Evolutionary conservation across 306 rosid species (phyloP), one percentile per base, ranked within the genome.

Genomic region (Quercus gilva): DNA sequence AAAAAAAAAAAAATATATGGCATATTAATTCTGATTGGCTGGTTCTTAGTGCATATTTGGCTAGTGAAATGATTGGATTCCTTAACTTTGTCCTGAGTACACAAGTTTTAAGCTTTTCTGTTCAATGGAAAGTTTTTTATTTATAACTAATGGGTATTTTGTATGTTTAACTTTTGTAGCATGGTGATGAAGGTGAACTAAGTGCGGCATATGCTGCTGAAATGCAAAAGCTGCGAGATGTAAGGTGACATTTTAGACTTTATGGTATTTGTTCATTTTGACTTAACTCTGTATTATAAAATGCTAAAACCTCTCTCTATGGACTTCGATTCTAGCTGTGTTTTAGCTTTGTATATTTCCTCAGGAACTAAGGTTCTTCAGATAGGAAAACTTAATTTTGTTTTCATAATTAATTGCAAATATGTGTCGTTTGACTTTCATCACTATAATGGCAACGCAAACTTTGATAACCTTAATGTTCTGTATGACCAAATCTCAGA

Each of bases 341-440:
- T 25, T 71, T 74, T 75, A 81, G 63, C 79, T 23, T 70, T 14
- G 64, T 31, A 70, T 75, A 70, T 59, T 77, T 79, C 41, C 55
- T 77, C 26, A 63, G 77, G 60, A 65, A 69, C 37, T 28, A 53
- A 14, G 43, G 31, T 37, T 64, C 55, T 71, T 49, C 8, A 17
- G 52, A 19, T n/a, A n/a, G 72, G 37, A 67, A 17, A 64, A 23
- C 14, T 53, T 13, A 55, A 18, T 49, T 29, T 18, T 25, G 12
- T 56, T 31, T 37, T 21, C 28, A 0, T 9, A 78, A 52, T 58
- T 56, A 86, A 49, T 75, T 81, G 85, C 96, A 93, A 98, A 91
- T 93, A 91, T 25, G 87, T 93, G 79, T 79, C 97, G 21, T 95
- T 95, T 89, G 99, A 95, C 85, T 95, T 92, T 82, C 99, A 95